phyloP scores from a whole-genome alignment of 2,329 filamentous ascomycete genomes.

The Bertia moriformis region DNA sequence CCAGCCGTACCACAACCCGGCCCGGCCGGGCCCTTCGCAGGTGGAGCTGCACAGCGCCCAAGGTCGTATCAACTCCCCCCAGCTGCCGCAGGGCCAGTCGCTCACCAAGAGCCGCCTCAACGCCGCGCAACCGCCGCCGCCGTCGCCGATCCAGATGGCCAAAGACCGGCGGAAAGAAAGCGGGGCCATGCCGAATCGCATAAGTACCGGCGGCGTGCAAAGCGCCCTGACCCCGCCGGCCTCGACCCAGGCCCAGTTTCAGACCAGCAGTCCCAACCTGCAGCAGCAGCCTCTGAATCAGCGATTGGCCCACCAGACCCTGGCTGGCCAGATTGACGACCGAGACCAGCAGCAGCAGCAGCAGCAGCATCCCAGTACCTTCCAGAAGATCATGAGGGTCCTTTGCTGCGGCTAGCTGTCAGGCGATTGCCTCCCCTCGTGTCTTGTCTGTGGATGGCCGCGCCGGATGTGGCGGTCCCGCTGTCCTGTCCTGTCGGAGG shows the following conservation, averaged over 20 bases:
- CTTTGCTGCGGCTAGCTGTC: conserved; percentile 67
- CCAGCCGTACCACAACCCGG: conserved; percentile 61
- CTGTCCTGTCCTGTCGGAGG: too few relatives aligned
- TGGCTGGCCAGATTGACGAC: conserved; percentile 31
- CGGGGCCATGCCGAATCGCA: conserved; percentile 66
- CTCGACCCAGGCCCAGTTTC: conserved; percentile 90
- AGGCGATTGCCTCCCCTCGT: conserved; percentile 2
- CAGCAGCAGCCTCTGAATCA: conserved; percentile 45
- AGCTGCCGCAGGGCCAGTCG: conserved; percentile 42
- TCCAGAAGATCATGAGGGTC: conserved; percentile 85
- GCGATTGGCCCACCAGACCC: conserved; percentile 42
- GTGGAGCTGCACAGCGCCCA: conserved; percentile 69
- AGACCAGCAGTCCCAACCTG: conserved; percentile 84
- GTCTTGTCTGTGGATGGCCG: too few relatives aligned
- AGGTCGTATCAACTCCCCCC: conserved; percentile 50
- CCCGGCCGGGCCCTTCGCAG: conserved; percentile 65
- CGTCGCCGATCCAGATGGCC: conserved; percentile 67
- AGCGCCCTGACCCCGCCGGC: conserved; percentile 74
- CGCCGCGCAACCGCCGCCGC: conserved; percentile 79
- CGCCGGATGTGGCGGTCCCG: too few relatives aligned
- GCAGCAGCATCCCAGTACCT: conserved; percentile 51
- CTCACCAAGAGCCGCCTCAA: conserved; percentile 82
- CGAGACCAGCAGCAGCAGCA: too few relatives aligned
- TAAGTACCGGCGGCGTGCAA: conserved; percentile 56
- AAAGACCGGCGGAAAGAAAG: conserved; percentile 69